A percentile compares a stretch with the other conserved stretches of the same genome.
These are phyloP conservation scores for Amborella trichopoda DNA, from an alignment of 164 flowering plant species.

Conservation along the genomic window DNA sequence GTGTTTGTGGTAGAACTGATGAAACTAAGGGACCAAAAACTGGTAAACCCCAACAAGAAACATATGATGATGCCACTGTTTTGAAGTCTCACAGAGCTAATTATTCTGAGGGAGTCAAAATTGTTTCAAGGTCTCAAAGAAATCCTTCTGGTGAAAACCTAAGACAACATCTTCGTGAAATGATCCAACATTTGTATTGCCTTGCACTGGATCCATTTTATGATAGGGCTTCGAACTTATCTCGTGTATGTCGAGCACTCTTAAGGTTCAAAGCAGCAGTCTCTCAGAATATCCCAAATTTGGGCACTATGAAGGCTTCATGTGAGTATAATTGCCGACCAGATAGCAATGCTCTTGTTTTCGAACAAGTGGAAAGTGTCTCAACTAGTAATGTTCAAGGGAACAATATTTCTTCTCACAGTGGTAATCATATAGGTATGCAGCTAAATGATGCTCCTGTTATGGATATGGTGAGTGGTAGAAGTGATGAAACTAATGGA, in stretches of 20 bases:
- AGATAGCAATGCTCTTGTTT: not conserved
- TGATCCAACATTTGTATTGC: slow-evolving; percentile 7
- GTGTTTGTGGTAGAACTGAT: too few relatives aligned
- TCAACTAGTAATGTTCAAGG: not conserved
- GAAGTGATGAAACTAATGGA: too few relatives aligned
- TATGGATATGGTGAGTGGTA: too few relatives aligned
- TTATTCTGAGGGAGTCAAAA: not conserved
- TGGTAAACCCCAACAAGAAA: too few relatives aligned
- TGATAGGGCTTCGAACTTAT: not conserved
- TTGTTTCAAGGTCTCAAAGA: not conserved
- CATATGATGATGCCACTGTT: too few relatives aligned
- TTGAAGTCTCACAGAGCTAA: too few relatives aligned
- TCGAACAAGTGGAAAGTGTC: not conserved
- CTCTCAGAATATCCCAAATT: slow-evolving; percentile 1
- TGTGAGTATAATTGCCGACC: not conserved
- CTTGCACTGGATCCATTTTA: slow-evolving; percentile 21
- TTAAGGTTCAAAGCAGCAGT: slow-evolving; percentile 10
- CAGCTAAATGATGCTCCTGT: not conserved
- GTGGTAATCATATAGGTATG: not conserved
- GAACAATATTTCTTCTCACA: not conserved
- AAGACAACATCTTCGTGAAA: slow-evolving; percentile 2
- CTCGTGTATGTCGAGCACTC: slow-evolving; percentile 3
- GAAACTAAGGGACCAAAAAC: too few relatives aligned
- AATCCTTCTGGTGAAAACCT: not conserved
- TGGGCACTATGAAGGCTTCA: not conserved